Conservation (phyloP, 2,329 filamentous ascomycete genomes). For the Cladosporium colombiae region DNA sequence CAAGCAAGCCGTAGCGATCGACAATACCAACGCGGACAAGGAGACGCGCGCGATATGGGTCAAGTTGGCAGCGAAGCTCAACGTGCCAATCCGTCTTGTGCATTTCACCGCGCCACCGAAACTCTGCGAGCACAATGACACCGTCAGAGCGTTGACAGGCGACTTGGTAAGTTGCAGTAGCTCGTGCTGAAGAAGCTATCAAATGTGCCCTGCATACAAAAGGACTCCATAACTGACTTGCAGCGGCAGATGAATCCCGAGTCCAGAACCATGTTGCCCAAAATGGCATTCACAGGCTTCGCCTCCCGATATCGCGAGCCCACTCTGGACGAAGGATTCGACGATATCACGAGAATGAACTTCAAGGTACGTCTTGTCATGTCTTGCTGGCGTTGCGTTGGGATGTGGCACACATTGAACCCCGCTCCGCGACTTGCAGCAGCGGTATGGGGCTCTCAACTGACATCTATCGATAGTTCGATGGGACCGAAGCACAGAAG, state of each 20-base stretch:
- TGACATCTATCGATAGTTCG: conserved; percentile 52
- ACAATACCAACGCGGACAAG: conserved; percentile 91
- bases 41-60: conserved; percentile 80
- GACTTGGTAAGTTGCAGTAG: conserved; percentile 31
- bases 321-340: conserved; percentile 73
- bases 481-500: conserved; percentile 68
- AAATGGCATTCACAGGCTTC: conserved; percentile 78
- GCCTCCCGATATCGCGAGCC: conserved; percentile 72
- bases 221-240: conserved; percentile 15
- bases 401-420: not conserved
- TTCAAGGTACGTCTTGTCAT: conserved; percentile 59
- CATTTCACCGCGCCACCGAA: conserved; percentile 74
- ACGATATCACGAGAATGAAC: conserved; percentile 72
- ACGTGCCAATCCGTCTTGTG: conserved; percentile 79
- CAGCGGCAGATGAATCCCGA: conserved; percentile 74
- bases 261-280: conserved; percentile 69
- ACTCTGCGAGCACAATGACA: conserved; percentile 83
- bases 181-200: conserved; percentile 3
- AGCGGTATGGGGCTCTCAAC: conserved; percentile 7
- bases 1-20: conserved; percentile 72
- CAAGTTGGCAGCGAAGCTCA: conserved; percentile 67
- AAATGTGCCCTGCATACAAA: conserved; percentile 15
- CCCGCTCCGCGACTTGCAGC: conserved; percentile 5
- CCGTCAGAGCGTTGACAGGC: conserved; percentile 68
- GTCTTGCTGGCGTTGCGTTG: conserved; percentile 13